Base-by-base conservation (phyloP, 1,284 basidiomycete genomes). In the Rhizoctonia solani region DNA sequence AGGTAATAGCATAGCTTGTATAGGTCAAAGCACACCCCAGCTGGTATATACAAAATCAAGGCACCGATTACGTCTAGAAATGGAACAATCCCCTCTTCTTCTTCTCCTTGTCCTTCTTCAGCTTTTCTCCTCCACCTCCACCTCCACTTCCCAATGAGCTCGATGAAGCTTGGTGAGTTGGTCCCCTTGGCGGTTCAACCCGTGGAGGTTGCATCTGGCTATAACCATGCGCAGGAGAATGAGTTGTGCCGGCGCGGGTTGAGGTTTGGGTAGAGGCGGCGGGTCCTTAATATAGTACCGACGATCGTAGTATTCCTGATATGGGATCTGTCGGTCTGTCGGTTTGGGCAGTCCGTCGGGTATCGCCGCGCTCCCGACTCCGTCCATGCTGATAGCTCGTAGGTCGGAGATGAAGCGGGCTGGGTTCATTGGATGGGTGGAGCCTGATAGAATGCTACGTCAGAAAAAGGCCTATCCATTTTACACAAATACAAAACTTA, bases 381-480 rank as follows among this genome's bases (percentile, higher is more conserved):
- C 93, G 58, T 80, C 86, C n/a, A 91, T 79, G 63, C 90, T 92
- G 21, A 98, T 81, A 16, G 89, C 86, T 75, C 92, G 90, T 68
- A 98, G 80, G 74, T 95, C 92, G 68, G 92, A 89, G 58, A 97
- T 81, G 75, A 97, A 98, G 30, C 85, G 79, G 52, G 87, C 85
- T 0, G 97, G 96, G 0, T 93, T 95, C 70, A 89, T 76, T 6
- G 87, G 82, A 76, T 98, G 93, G 6, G 95, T 95, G 11, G 95
- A 96, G 30, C 96, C 95, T 95, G 72, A 2, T 13, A 19, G 46
- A 9, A 21, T 23, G 29, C 34, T 1, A 25, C n/a, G 39, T 23
- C 42, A 27, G 16, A 53, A 13, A 68, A 42, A 71, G 61, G 27
- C 37, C 1, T 13, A 19, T 29, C 32, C 11, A 29, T 13, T 46